Evolutionary conservation across 148 eudicot species (phyloP), one percentile per base, ranked within the genome.

Genomic region (Euryodendron excelsum): DNA sequence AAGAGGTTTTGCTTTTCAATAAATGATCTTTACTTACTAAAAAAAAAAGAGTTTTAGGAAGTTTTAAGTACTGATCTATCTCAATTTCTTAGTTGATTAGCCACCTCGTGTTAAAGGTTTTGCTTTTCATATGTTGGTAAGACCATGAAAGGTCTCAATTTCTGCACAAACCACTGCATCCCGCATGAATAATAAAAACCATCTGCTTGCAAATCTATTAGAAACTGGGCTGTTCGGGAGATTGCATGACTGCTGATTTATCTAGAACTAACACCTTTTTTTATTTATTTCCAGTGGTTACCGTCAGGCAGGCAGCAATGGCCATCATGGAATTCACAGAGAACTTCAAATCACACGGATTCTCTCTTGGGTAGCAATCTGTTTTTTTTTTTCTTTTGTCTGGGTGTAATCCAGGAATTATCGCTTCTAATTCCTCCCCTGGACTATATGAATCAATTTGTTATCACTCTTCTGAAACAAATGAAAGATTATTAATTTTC

Each of bases 341-440:
- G 94, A 90, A 74, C 91, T 90, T 55, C 88, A 86, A 82, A n/a
- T 75, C 69, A 52, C 44, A 53, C n/a, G 66, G 47, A 27, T 73
- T 41, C 69, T n/a, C 17, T 31, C 4, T 63, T 21, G 21, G 15
- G 3, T n/a, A 17, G 56, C 20, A 10, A 23, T 60, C 33, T 23
- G 21, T 27, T 60, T 23, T 12, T 56, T 12, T n/a, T 4, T n/a
- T 4, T 56, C 20, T 56, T 6, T 48, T 48, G 7, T 48, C 53
- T 56, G 23, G 27, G 20, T 56, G 60, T 60, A 60, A n/a, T 60
- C 64, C 64, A 3, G 2, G 64, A 27, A 60, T 60, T 60, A 60
- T 18, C 4, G 23, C 64, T 60, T 9, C 3, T 60, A 4, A 28
- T 55, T n/a, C 0, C 25, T 18, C 25, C 11, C 30, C 1, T 10